These are phyloP conservation scores for Mycosarcoma maydis DNA, from an alignment of 1,284 basidiomycete genomes.

Conservation along the genomic window DNA sequence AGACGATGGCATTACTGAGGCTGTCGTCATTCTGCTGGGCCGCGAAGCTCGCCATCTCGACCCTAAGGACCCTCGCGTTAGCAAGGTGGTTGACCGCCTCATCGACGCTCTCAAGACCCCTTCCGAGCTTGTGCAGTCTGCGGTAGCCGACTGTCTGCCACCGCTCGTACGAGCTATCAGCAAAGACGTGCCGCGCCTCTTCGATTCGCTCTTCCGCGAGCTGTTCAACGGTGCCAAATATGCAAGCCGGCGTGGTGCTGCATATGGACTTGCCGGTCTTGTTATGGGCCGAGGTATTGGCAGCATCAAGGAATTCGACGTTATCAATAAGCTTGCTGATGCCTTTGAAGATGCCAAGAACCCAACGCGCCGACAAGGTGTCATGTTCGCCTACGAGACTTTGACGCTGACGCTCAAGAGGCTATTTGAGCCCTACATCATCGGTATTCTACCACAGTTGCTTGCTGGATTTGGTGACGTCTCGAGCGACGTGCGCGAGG, in stretches of 20 bases:
- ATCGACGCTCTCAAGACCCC: slow-evolving; percentile 92
- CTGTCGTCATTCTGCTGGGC: slow-evolving; percentile 92
- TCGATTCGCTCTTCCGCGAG: slow-evolving; percentile 78
- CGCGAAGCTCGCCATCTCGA: slow-evolving; percentile 89
- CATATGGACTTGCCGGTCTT: slow-evolving; percentile 93
- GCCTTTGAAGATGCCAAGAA: slow-evolving; percentile 90
- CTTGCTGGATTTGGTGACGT: slow-evolving; percentile 90
- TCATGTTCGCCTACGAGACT: slow-evolving; percentile 89
- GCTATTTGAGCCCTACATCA: slow-evolving; percentile 93
- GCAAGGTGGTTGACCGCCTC: slow-evolving; percentile 82
- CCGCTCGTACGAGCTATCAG: slow-evolving; percentile 82
- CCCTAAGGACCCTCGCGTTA: slow-evolving; percentile 68
- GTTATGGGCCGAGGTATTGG: slow-evolving; percentile 88
- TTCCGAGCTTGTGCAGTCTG: slow-evolving; percentile 94
- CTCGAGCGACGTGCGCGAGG: slow-evolving; percentile 88
- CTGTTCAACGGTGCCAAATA: slow-evolving; percentile 75
- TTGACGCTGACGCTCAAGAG: slow-evolving; percentile 86
- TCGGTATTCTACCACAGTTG: slow-evolving; percentile 83
- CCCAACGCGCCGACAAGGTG: slow-evolving; percentile 87
- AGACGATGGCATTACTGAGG: slow-evolving; percentile 77
- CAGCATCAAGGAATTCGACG: slow-evolving; percentile 83
- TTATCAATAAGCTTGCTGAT: slow-evolving; percentile 78
- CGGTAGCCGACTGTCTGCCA: slow-evolving; percentile 88
- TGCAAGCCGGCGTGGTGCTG: slow-evolving; percentile 89
- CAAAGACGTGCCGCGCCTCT: slow-evolving; percentile 70